phyloP scores from a whole-genome alignment of 148 eudicot genomes.

The Silene uniflora region DNA sequence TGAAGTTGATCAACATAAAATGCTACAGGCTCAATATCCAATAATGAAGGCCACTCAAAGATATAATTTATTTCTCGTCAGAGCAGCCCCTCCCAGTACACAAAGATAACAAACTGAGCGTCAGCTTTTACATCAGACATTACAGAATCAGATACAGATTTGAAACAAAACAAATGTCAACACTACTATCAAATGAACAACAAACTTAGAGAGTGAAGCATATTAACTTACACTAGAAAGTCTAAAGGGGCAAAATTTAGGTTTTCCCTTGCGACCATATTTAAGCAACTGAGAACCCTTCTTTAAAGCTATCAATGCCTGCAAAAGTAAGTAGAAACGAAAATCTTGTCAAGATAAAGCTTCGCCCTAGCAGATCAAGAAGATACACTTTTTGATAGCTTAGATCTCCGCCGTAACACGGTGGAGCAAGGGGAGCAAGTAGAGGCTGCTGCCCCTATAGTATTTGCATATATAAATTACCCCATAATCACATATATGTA shows the following conservation, averaged over 20 bases:
- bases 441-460: too few species aligned
- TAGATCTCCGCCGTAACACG: neutral
- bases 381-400: neutral
- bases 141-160: neutral
- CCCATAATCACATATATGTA: too few species aligned
- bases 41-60: neutral
- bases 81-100: neutral
- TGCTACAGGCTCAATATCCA: neutral
- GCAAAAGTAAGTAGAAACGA: conserved; percentile 25
- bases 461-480: too few species aligned
- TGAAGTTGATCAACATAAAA: neutral
- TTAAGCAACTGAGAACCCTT: conserved; percentile 92
- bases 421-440: too few species aligned
- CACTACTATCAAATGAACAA: neutral
- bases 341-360: neutral
- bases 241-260: conserved; percentile 86
- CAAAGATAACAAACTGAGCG: neutral
- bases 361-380: neutral
- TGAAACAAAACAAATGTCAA: neutral
- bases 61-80: neutral
- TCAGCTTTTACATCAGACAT: neutral
- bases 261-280: conserved; percentile 97
- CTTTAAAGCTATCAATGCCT: conserved; percentile 86
- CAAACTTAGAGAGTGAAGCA: neutral
- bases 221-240: conserved; percentile 72